Percentiles rank a stretch among this genome's conserved stretches.
Conservation (phyloP, 768 basidiomycete genomes). For the Boletus bicolor region DNA sequence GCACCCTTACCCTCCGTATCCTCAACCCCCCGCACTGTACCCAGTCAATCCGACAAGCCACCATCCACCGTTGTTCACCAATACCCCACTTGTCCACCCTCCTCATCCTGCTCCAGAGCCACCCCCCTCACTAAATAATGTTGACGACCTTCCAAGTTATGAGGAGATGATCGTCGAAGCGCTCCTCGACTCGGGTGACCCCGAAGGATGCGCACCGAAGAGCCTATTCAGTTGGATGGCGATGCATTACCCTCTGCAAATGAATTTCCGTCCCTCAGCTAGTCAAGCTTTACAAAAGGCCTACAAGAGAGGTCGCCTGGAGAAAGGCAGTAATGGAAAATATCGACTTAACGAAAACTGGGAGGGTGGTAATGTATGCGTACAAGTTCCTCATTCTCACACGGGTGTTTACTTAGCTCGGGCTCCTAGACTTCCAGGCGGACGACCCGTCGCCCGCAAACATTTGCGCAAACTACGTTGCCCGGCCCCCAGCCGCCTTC, state of each 20-base stretch:
- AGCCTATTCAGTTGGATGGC: conserved; percentile 84
- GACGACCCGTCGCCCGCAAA: conserved; percentile 79
- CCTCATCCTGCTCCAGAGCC: conserved; percentile 32
- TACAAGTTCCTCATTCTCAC: not conserved
- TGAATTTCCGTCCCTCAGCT: conserved; percentile 87
- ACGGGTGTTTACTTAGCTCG: conserved; percentile 5
- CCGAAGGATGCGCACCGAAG: conserved; percentile 81
- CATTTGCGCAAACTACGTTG: conserved; percentile 27
- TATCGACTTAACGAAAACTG: conserved; percentile 74
- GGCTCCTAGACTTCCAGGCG: conserved; percentile 61
- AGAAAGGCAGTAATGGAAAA: conserved; percentile 69
- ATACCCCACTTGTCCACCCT: conserved; percentile 33
- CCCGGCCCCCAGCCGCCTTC: conserved; percentile 28
- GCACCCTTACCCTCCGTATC: conserved; percentile 32
- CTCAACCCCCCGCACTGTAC: conserved; percentile 33
- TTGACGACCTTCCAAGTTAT: conserved; percentile 75
- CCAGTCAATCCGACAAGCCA: conserved; percentile 27
- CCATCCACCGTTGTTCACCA: conserved; percentile 34
- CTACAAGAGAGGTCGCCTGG: conserved; percentile 74
- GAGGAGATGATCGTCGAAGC: conserved; percentile 92
- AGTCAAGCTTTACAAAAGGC: conserved; percentile 89
- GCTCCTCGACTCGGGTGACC: conserved; percentile 58
- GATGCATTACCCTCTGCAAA: conserved; percentile 73
- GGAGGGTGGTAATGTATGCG: conserved; percentile 78
- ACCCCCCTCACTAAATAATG: conserved; percentile 18